phyloP scores from a whole-genome alignment of 2,329 filamentous ascomycete genomes.

The Aspergillus ochraceoroseus region DNA sequence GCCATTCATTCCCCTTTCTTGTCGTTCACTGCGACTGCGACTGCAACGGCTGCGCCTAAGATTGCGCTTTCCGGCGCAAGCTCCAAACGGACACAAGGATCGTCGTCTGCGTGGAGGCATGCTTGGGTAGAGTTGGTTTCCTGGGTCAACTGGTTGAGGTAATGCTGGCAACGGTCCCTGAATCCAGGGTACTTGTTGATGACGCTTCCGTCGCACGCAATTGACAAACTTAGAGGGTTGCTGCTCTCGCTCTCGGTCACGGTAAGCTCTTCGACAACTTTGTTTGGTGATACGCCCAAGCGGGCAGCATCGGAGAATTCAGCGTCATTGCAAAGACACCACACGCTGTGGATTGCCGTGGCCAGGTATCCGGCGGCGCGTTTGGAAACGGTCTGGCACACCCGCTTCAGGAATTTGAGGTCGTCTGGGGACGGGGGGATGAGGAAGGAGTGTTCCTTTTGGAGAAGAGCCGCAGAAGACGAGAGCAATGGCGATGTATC shows the following conservation, averaged over 20 bases:
- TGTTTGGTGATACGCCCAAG: conserved; percentile 23
- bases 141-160: conserved; percentile 40
- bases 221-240: conserved; percentile 37
- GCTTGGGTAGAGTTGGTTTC: conserved; percentile 21
- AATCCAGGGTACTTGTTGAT: conserved; percentile 51
- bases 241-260: conserved; percentile 33
- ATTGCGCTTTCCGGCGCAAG: conserved; percentile 44
- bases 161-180: conserved; percentile 42
- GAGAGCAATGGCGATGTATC: conserved; percentile 39
- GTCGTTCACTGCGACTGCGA: conserved; percentile 41
- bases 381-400: conserved; percentile 52
- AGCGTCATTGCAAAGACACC: conserved; percentile 50
- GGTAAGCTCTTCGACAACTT: conserved; percentile 33
- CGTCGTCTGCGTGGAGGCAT: conserved; percentile 12
- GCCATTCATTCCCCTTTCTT: conserved; percentile 19
- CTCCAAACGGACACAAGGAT: conserved; percentile 38
- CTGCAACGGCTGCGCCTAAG: conserved; percentile 46
- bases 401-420: conserved; percentile 51
- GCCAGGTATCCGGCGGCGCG: conserved; percentile 61
- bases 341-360: conserved; percentile 59
- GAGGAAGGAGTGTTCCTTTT: conserved; percentile 49
- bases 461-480: conserved; percentile 45
- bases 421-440: conserved; percentile 47
- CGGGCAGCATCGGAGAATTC: conserved; percentile 37
- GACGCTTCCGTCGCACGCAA: conserved; percentile 51